These are phyloP conservation scores for Syncephalastrum racemosum DNA, from an alignment of 371 early-diverging fungal species.

Conservation along the genomic window DNA sequence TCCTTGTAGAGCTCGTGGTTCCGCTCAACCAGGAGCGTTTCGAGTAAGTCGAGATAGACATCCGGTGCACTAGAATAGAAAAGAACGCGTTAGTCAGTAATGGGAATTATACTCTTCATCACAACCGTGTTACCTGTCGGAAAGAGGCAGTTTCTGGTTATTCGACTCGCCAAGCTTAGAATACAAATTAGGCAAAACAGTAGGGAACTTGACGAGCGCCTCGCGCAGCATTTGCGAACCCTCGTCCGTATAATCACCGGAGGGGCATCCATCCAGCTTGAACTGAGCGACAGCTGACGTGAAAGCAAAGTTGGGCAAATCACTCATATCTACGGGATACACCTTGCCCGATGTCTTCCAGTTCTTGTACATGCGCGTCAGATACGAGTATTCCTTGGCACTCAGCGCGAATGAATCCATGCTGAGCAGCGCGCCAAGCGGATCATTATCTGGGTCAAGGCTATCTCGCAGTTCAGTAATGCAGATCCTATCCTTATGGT, in stretches of 20 bases:
- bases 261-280: slow-evolving; percentile 52
- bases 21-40: slow-evolving; percentile 59
- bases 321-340: slow-evolving; percentile 30
- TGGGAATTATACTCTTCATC: slow-evolving; percentile 15
- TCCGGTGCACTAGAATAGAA: slow-evolving; percentile 18
- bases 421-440: slow-evolving; percentile 71
- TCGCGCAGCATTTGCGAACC: slow-evolving; percentile 58
- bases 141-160: no score
- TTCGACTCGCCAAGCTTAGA: slow-evolving; percentile 38
- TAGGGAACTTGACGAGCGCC: slow-evolving; percentile 59
- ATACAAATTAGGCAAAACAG: slow-evolving; percentile 29
- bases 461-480: slow-evolving; percentile 26
- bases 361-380: slow-evolving; percentile 46
- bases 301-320: slow-evolving; percentile 77
- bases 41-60: slow-evolving; percentile 45
- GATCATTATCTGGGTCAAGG: slow-evolving; percentile 77
- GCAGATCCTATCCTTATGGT: neutral
- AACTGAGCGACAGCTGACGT: slow-evolving; percentile 76
- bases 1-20: slow-evolving; percentile 72
- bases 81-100: slow-evolving; percentile 20
- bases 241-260: slow-evolving; percentile 19
- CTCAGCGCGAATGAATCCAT: slow-evolving; percentile 85
- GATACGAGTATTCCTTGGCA: slow-evolving; percentile 72
- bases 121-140: slow-evolving; percentile 11
- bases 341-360: slow-evolving; percentile 43